Evolutionary conservation across 1,284 basidiomycete genomes (phyloP).

Genomic region (Heterobasidion irregulare): DNA sequence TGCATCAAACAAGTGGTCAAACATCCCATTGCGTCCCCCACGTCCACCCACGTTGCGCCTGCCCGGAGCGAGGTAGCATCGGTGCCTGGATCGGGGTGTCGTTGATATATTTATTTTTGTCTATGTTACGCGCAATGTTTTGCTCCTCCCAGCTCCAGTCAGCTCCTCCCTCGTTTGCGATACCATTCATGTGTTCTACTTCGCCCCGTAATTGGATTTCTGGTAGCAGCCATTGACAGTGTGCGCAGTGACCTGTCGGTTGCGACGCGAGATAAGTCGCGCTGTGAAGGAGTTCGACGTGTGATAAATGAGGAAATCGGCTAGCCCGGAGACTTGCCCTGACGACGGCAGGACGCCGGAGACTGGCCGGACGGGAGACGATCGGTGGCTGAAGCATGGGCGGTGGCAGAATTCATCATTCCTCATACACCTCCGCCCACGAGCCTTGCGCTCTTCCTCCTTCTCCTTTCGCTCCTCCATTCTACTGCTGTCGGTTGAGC

Average conservation of each 20-base stretch:
- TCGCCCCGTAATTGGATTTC: background rate
- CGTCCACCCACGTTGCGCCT: slow-evolving; percentile 2
- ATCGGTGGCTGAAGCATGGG: background rate
- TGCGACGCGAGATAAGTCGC: too few relatives aligned
- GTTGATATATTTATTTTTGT: background rate
- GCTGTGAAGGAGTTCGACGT: too few relatives aligned
- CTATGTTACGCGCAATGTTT: background rate
- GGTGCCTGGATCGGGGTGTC: background rate
- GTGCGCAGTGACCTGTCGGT: too few relatives aligned
- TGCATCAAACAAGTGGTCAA: slow-evolving; percentile 3
- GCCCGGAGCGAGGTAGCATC: background rate
- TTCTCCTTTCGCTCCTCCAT: slow-evolving; percentile 2
- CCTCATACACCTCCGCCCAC: background rate
- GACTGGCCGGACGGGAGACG: background rate
- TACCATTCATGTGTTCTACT: background rate
- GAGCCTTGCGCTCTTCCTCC: background rate
- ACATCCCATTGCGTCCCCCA: background rate
- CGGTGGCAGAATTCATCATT: background rate
- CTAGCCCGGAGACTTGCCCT: background rate
- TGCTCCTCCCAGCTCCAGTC: background rate
- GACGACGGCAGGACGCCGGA: background rate
- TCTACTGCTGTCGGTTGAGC: slow-evolving; percentile 33
- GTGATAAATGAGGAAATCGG: background rate
- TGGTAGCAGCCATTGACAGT: background rate
- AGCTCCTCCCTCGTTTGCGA: background rate